Base-by-base conservation (phyloP, 257 asterid species). In the Cinchona pubescens region DNA sequence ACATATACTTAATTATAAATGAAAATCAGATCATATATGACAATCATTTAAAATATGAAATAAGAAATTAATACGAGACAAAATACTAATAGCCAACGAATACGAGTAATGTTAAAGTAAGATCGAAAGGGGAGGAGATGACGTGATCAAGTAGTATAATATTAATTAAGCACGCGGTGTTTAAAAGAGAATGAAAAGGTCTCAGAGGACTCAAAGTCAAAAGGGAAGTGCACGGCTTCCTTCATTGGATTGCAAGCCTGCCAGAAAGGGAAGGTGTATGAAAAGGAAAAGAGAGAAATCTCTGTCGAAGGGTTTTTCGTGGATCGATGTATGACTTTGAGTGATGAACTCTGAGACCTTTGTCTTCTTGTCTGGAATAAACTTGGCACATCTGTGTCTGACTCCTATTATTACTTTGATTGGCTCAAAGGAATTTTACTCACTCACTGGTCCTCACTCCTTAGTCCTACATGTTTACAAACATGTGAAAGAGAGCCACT, bases 311-410 rank as follows among this genome's bases (percentile, higher is more conserved):
- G 51, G 46, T 71, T 30, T 67, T 34, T 7, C 21, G 79, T 74
- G 72, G 42, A 76, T 68, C 64, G 25, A 68, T 72, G 67, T 25
- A 8, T 46, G 42, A 69, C n/a, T 75, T 78, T 73, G 13, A 60
- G 78, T 60, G 74, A 83, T 72, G 82, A 73, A 66, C 32, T 78
- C 86, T 74, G 86, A 83, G 81, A 79, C 71, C 73, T 40, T 69
- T 88, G 93, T 88, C 90, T 85, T 40, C 48, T 83, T 90, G 91
- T 85, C 91, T 72, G 73, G 77, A 75, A 77, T 77, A 78, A 64
- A 78, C 76, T 51, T 51, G 75, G 80, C 89, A 87, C 76, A 42
- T 82, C 86, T 79, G 78, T 74, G 65, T 29, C 65, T 59, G 65
- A 27, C 65, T 59, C 80, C 25, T 43, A 37, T 40, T 40, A 40